Base-by-base conservation (phyloP, 2,329 filamentous ascomycete genomes). In the Ophiostoma sp. region DNA sequence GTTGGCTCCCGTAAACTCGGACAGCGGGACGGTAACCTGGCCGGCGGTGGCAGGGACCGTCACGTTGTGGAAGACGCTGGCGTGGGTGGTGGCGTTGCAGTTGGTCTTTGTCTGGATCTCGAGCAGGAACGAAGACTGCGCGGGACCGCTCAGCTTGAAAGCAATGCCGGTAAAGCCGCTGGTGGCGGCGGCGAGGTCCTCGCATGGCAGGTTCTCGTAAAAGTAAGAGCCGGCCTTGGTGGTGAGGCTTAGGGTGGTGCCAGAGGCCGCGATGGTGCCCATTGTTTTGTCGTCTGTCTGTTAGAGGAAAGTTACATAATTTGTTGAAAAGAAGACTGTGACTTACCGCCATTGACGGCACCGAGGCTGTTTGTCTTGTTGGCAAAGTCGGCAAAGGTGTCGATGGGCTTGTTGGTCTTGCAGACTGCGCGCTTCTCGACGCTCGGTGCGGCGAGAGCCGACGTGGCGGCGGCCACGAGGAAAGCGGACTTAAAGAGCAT, bases 161-260 rank as follows among this genome's bases (percentile, higher is more conserved):
- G 82, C 82, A 63, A 87, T 75, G 2, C 83, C 83, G 75, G 80
- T 83, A 78, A 87, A 88, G 74, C 83, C 82, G 68, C 85, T 55
- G 11, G n/a, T 25, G 28, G 66, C 82, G 66, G 80, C 82, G 19
- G 79, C 79, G 22, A 86, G 82, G 52, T 82, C 79, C 76, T 85
- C 82, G 79, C 87, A 88, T 0, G 79, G 76, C 71, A 88, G 84
- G 1, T 83, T 85, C 78, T 87, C 86, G 77, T 88, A 88, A 75
- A 87, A 88, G 80, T 88, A 88, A 15, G 85, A 84, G 33, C 76
- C 77, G 19, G 81, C 77, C 74, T 83, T 85, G 42, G 85, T 84
- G n/a, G 82, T 85, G 79, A 89, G 86, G 8, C 82, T 83, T 28
- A 88, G 82, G 39, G 85, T 82, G 64, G 84, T 84, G 17, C 80